Base-by-base conservation (phyloP, 441 rosid species). In the Corymbia citriodora region DNA sequence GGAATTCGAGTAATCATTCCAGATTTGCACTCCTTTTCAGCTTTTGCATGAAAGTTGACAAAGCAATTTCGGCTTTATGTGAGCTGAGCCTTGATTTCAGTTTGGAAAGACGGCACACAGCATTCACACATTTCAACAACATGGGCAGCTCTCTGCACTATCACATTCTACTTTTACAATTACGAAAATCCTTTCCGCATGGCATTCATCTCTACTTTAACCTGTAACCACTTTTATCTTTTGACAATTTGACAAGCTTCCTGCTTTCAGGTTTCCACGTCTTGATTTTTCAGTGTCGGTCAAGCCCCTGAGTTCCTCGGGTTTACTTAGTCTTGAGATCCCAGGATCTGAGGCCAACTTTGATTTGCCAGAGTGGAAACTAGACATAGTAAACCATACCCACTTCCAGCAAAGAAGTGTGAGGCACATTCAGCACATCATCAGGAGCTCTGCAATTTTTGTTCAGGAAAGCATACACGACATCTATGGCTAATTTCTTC, bases 371-470 rank as follows among this genome's bases (percentile, higher is more conserved):
- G 18, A 45, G 85, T 40, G 16, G 59, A 89, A 87, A 74, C 87
- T 90, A 95, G 90, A 96, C 96, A 74, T 93, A 87, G 88, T 95
- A 96, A 89, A 95, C 90, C 97, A 96, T 95, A 85, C 98, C 96
- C 31, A 96, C 97, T 92, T 95, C 97, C 88, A 95, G 94, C 89
- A 95, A 91, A 91, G 96, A 93, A 33, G 95, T 88, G 89, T 93
- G 96, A 83, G 97, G 97, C 88, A 95, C 95, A 72, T 94, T 94
- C 87, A 96, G 94, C 81, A 94, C 93, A 88, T 91, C 94, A 92
- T 94, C 95, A 16, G 97, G 92, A 90, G 95, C 96, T 92, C 97
- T 93, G 90, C 94, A 95, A 89, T 96, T 96, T 83, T 94, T 95
- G 93, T 96, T 96, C 92, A 96, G 91, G 50, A 96, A 96, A 57